phyloP scores from a whole-genome alignment of 257 asterid species.

The Solanum paucissectum region DNA sequence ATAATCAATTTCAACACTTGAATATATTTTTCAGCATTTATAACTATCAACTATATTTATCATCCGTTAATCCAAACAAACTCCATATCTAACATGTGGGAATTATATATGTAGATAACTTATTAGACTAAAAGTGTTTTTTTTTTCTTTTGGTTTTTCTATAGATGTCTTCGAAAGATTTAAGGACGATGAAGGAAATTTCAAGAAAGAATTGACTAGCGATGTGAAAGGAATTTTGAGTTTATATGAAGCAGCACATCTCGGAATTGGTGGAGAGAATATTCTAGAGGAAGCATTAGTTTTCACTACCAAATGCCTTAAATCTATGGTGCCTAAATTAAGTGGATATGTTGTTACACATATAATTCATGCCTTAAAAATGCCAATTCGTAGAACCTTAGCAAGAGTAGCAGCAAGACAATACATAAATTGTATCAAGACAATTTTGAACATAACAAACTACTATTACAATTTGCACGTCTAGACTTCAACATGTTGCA shows the following conservation, averaged over 20 bases:
- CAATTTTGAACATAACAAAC: not conserved
- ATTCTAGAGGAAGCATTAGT: not conserved
- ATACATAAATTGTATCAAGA: not conserved
- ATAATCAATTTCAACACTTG: not conserved
- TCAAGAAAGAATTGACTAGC: not conserved
- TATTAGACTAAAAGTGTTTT: no score
- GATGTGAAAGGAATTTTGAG: slow-evolving; percentile 2
- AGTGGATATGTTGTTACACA: not conserved
- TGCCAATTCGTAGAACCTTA: not conserved
- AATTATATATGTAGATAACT: no score
- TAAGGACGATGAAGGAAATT: not conserved
- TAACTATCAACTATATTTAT: not conserved
- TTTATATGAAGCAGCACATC: slow-evolving; percentile 4
- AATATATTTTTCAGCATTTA: not conserved
- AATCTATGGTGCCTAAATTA: not conserved
- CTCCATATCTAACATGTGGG: not conserved
- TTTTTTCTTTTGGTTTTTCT: not conserved
- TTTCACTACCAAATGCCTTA: not conserved
- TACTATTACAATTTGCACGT: not conserved
- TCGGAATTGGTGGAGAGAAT: not conserved
- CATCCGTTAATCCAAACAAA: not conserved
- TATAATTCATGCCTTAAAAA: not conserved
- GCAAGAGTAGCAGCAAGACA: not conserved
- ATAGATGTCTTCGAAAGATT: not conserved
- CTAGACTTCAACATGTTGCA: not conserved